Base-by-base conservation (phyloP, 805 yeast species). In the Pichia rugopelliculosa region DNA sequence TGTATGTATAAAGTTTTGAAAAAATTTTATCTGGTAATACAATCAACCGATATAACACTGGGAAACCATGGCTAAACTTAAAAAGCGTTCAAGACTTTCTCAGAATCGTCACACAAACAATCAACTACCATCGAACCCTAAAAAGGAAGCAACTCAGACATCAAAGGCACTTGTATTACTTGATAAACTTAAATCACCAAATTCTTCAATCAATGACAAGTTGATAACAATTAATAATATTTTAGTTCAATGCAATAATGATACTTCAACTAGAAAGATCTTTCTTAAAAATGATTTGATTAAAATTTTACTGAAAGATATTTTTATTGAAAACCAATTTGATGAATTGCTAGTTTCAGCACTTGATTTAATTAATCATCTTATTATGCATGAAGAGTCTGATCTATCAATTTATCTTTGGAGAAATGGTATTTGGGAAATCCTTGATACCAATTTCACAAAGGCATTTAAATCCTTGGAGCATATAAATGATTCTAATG, bases 361-460 rank as follows among this genome's bases (percentile, higher is more conserved):
- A 1, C 82, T 79, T 56, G 97, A 96, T 1, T 69, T 91, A 22
- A 67, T 93, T 53, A 76, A 96, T 61, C 88, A 85, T 59, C 60
- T 91, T 47, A 82, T 84, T 3, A 72, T 87, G 45, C 96, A 87
- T 59, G 96, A 89, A 65, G 97, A 96, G 20, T 82, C 87, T 56
- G 95, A 87, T 53, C 75, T 87, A 34, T 79, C 88, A 24, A 76
- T 78, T 20, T 79, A 77, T 61, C 62, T 86, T 46, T 84, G 95
- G 86, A 77, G 97, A 60, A 79, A 80, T 17, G 80, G 84, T 52
- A 79, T 91, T 38, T 82, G 96, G 85, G 70, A 75, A 0, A 66
- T 76, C 24, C 72, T 88, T 37, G 76, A 73, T 41, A 53, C 61
- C 5, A 76, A 81, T 2, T 66, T 87, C 39, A 61, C 61, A 0